These are phyloP conservation scores for Diversispora eburnea DNA, from an alignment of 192 early-diverging fungal genomes.

Conservation along the genomic window DNA sequence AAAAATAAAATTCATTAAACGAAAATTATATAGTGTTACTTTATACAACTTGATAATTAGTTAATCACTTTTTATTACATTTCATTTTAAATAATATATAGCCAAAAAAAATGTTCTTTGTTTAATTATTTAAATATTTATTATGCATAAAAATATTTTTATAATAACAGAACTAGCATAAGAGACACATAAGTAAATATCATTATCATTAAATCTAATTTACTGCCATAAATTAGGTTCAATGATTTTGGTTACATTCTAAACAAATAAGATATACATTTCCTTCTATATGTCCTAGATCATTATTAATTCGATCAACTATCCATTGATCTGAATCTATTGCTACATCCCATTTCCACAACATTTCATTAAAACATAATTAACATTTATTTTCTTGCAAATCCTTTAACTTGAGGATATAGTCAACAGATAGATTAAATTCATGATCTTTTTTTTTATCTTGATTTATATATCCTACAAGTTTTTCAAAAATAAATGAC, in stretches of 20 bases:
- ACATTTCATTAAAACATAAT: conserved; percentile 22
- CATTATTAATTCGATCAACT: conserved; percentile 17
- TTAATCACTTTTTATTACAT: no score
- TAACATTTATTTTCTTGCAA: conserved; percentile 11
- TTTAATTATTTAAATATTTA: no score
- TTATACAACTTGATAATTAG: no score
- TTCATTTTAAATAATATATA: no score
- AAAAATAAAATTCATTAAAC: no score
- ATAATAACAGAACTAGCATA: no score
- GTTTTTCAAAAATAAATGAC: conserved; percentile 19
- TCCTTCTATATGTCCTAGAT: conserved; percentile 8
- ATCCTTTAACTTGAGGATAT: conserved; percentile 22
- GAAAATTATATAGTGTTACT: no score
- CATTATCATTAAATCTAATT: no score
- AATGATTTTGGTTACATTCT: conserved; percentile 12
- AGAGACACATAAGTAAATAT: no score
- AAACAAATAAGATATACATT: conserved; percentile 16
- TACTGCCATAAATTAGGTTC: background rate
- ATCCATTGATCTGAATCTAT: conserved; percentile 10
- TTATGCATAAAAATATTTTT: no score
- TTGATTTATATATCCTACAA: conserved; percentile 12
- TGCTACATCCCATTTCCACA: background rate
- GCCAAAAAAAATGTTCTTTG: no score
- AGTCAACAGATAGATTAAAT: conserved; percentile 27
- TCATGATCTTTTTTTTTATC: conserved; percentile 18